Conservation (phyloP, 2,329 filamentous ascomycete genomes). For the Ophiostoma australiae region DNA sequence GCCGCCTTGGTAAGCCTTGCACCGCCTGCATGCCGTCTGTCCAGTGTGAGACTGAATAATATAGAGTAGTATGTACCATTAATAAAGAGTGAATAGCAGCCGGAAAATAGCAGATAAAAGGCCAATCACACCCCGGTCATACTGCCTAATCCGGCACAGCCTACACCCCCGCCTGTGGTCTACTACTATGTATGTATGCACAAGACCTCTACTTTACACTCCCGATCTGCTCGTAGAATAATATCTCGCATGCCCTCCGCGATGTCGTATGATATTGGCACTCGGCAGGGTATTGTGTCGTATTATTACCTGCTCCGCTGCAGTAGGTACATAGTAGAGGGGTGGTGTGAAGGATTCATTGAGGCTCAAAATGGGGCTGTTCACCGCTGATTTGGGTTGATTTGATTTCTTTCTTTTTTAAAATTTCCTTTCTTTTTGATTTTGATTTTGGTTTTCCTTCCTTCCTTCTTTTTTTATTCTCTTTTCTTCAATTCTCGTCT, state of each 20-base stretch:
- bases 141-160: slow-evolving; percentile 2
- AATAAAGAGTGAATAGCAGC: too few relatives aligned
- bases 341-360: background rate
- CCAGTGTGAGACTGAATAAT: too few relatives aligned
- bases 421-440: background rate
- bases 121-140: background rate
- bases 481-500: background rate
- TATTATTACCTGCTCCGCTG: background rate
- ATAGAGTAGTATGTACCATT: too few relatives aligned
- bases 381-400: background rate
- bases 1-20: too few relatives aligned
- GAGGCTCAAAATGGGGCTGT: background rate
- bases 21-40: too few relatives aligned
- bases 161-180: background rate
- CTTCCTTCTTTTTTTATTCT: background rate
- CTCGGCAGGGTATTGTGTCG: background rate
- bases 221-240: background rate
- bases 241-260: background rate
- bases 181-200: too few relatives aligned
- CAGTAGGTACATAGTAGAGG: background rate
- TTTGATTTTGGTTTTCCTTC: background rate
- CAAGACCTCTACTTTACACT: too few relatives aligned
- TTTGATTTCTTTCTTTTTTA: background rate
- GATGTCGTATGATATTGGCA: background rate
- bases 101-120: background rate